phyloP scores from a whole-genome alignment of 2,329 filamentous ascomycete species.

The Trichothecium roseum region DNA sequence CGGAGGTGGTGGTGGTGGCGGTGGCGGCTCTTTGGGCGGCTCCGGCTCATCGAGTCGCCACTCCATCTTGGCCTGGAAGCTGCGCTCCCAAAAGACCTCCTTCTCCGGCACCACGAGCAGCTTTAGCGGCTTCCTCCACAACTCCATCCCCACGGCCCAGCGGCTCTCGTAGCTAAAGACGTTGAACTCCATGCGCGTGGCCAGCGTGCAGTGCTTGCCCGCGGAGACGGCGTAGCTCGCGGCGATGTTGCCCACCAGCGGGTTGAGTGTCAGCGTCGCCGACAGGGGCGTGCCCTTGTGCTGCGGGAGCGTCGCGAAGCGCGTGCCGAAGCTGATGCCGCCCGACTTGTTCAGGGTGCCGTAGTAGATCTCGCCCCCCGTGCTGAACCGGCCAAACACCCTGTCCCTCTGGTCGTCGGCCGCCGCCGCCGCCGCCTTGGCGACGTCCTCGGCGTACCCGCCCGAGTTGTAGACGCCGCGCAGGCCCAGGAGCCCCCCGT shows the following conservation, averaged over 20 bases:
- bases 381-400: slow-evolving; percentile 74
- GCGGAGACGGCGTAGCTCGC: slow-evolving; percentile 88
- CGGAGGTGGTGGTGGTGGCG: too few relatives aligned
- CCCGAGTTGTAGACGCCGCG: slow-evolving; percentile 94
- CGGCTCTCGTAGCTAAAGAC: slow-evolving; percentile 97
- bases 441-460: slow-evolving; percentile 43
- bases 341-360: slow-evolving; percentile 89
- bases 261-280: slow-evolving; percentile 86
- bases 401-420: slow-evolving; percentile 31
- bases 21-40: slow-evolving; percentile 4
- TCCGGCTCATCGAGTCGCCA: slow-evolving; percentile 33
- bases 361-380: slow-evolving; percentile 91
- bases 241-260: slow-evolving; percentile 85
- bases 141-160: slow-evolving; percentile 81
- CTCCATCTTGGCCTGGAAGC: slow-evolving; percentile 43
- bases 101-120: slow-evolving; percentile 24
- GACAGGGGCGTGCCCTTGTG: slow-evolving; percentile 84
- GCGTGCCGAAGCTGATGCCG: slow-evolving; percentile 76
- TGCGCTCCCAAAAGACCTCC: slow-evolving; percentile 22
- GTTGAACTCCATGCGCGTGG: slow-evolving; percentile 91
- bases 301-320: slow-evolving; percentile 78
- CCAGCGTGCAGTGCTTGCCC: slow-evolving; percentile 71
- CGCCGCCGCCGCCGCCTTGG: slow-evolving; percentile 10
- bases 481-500: slow-evolving; percentile 79
- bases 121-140: slow-evolving; percentile 62